Conservation (phyloP, 2,329 filamentous ascomycete species). For the Aureobasidium melanogenum region DNA sequence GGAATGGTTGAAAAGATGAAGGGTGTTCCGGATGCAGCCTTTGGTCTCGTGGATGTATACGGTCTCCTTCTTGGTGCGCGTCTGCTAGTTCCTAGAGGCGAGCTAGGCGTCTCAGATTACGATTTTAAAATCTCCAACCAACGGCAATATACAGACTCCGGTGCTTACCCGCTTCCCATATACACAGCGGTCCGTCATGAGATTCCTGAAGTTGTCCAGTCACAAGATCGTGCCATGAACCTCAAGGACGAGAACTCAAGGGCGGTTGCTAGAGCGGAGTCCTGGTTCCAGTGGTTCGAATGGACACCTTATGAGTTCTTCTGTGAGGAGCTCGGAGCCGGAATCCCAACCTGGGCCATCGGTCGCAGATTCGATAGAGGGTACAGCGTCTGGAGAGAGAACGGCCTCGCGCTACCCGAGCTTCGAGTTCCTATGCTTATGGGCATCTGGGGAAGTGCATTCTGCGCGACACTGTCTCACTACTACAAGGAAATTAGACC, state of each 20-base stretch:
- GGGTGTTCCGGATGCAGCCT: conserved; percentile 68
- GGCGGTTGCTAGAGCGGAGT: conserved; percentile 44
- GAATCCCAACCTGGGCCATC: conserved; percentile 90
- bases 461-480: conserved; percentile 89
- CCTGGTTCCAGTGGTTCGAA: conserved; percentile 99
- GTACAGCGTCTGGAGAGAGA: conserved; percentile 51
- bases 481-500: conserved; percentile 95
- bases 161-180: conserved; percentile 80
- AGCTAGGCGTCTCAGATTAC: conserved; percentile 62
- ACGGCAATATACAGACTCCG: conserved; percentile 62
- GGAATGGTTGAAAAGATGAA: conserved; percentile 87
- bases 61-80: conserved; percentile 77
- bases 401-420: conserved; percentile 70
- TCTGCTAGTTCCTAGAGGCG: conserved; percentile 76
- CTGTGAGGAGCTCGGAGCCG: conserved; percentile 82
- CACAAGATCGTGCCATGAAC: conserved; percentile 22
- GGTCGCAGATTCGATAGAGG: conserved; percentile 75
- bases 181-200: conserved; percentile 95
- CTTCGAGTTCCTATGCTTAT: conserved; percentile 73
- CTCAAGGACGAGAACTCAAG: conserved; percentile 29
- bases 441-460: conserved; percentile 94
- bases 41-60: conserved; percentile 90
- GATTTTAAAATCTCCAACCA: conserved; percentile 93
- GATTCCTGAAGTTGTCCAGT: conserved; percentile 59
- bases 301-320: conserved; percentile 92